Evolutionary conservation across 768 basidiomycete genomes (phyloP).

Genomic region (Rhodotorula toruloides): DNA sequence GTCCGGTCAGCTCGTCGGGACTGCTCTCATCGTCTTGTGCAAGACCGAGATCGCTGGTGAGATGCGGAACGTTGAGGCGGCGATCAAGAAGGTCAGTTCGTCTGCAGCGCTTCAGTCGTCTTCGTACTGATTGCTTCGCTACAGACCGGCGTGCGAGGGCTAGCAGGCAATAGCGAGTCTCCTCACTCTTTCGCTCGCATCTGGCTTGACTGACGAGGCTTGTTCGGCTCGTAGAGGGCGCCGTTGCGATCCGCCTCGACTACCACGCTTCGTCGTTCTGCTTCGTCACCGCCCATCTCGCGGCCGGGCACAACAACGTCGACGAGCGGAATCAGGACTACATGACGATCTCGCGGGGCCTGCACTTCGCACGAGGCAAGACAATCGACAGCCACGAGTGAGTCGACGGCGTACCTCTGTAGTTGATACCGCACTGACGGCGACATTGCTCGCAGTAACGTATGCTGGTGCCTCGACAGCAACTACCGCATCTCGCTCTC

Average conservation of each 20-base stretch:
- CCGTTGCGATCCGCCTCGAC: conserved; percentile 85
- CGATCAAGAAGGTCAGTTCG: conserved; percentile 76
- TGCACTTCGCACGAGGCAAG: conserved; percentile 86
- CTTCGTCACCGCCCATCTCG: conserved; percentile 90
- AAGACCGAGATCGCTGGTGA: conserved; percentile 68
- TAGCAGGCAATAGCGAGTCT: conserved; percentile 75
- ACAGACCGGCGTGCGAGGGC: conserved; percentile 59
- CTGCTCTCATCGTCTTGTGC: conserved; percentile 78
- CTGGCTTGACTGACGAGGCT: no score
- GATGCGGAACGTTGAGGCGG: conserved; percentile 85
- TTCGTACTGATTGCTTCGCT: background rate
- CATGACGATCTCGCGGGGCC: conserved; percentile 70
- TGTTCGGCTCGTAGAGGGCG: conserved; percentile 57
- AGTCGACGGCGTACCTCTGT: conserved; percentile 42
- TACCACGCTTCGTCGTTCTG: conserved; percentile 88
- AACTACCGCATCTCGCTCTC: conserved; percentile 90
- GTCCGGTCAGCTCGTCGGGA: conserved; percentile 96
- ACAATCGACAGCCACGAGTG: conserved; percentile 86
- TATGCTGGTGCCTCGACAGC: conserved; percentile 90
- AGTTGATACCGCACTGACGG: no score
- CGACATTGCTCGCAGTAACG: conserved; percentile 69
- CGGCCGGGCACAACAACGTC: conserved; percentile 86
- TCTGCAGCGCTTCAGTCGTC: background rate
- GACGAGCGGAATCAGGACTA: conserved; percentile 86
- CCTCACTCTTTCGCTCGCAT: background rate